Evolutionary conservation across 192 early-diverging fungal species (phyloP), one percentile per base, ranked within the genome.

Genomic region (Dimargaris cristalligena): DNA sequence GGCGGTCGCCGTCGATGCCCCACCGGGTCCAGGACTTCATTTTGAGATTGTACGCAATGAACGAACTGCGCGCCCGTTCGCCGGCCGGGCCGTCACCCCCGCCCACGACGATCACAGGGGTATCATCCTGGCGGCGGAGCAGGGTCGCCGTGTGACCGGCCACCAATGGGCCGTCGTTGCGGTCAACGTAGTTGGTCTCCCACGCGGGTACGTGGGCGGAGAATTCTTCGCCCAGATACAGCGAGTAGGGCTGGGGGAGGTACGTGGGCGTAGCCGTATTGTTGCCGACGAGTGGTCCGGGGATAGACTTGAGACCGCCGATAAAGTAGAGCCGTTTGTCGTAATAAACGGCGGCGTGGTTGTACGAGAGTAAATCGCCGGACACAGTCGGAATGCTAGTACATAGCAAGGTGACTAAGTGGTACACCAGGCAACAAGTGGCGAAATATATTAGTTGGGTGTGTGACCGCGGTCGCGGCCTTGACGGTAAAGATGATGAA

Each of bases 31-130:
- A 57, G 0, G 30, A 34, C 22, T 35, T 35, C 23, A 26, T 14
- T 34, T 57, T 57, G 31, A 35, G 34, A 25, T 57, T 31, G 34
- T 57, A 57, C 14, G 55, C 55, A n/a, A 34, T 30, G 23, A 38
- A 57, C 16, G 55, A 34, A 34, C 55, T 57, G 18, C 33, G 55
- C 6, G 34, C 34, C 6, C 22, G n/a, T 26, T 57, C 66, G 22
- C 67, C 49, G 22, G 30, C 58, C 10, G 60, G 38, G 32, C 68
- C 62, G 31, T 56, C 45, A 33, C 66, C 63, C 6, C 71, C 71
- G 46, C 70, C 70, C 28, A 75, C 48, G 14, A 75, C 68, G 14
- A 72, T 68, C 70, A 75, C 70, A 1, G 41, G 45, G 13, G 51
- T 48, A 33, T 59, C 60, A 38, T 60, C 48, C 50, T 52, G 23